phyloP scores from a whole-genome alignment of 2,329 filamentous ascomycete species.

The Stemphylium beticola region DNA sequence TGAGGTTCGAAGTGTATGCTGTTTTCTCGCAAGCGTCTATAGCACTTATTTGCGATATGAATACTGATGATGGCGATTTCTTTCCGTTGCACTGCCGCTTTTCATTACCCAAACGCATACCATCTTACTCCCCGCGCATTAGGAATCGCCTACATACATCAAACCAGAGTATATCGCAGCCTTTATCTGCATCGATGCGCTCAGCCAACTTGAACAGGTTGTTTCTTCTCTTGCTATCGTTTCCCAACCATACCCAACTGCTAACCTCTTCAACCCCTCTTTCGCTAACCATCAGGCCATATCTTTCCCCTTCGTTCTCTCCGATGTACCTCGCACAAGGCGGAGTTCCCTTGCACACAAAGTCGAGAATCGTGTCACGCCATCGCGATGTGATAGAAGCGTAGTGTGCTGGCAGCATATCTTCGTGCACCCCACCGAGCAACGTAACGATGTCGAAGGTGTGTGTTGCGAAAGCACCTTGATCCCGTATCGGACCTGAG shows the following conservation, averaged over 20 bases:
- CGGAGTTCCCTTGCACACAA: constrained; percentile 13
- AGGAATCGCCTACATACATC: constrained; percentile 22
- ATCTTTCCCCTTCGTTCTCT: not conserved
- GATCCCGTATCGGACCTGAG: constrained; percentile 14
- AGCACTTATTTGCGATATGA: no score
- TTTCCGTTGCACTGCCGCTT: no score
- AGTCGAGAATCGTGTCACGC: constrained; percentile 20
- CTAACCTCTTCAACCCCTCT: constrained; percentile 15
- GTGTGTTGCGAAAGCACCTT: constrained; percentile 22
- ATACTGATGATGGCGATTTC: no score
- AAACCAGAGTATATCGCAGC: constrained; percentile 24
- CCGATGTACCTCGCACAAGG: constrained; percentile 14
- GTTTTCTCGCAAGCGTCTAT: no score
- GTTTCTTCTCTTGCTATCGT: constrained; percentile 8
- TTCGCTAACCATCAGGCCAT: constrained; percentile 14
- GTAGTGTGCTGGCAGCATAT: constrained; percentile 14
- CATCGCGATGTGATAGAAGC: constrained; percentile 9
- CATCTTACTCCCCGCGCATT: constrained; percentile 21
- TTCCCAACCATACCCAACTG: constrained; percentile 13
- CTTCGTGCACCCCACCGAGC: constrained; percentile 22
- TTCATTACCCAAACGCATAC: not conserved
- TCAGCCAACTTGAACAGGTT: constrained; percentile 20
- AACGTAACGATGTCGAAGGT: constrained; percentile 26
- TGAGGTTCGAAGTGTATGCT: not conserved
- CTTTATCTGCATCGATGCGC: constrained; percentile 8